Percentiles rank a stretch among this genome's conserved stretches.
Conservation (phyloP, 2,329 filamentous ascomycete genomes). For the Penicillium crustosum region DNA sequence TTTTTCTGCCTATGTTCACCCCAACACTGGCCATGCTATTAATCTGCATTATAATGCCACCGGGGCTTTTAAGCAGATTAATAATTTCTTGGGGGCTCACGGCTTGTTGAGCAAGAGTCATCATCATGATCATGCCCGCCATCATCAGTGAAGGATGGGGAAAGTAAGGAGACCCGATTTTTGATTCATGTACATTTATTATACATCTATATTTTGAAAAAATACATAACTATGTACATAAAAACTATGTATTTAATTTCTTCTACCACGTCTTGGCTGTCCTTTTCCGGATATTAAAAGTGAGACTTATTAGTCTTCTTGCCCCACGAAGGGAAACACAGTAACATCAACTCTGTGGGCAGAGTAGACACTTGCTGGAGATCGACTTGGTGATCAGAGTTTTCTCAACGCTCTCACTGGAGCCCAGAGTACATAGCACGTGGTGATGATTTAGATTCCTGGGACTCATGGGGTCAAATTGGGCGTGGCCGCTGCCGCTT, state of each 20-base stretch:
- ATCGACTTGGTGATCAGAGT: too few species aligned
- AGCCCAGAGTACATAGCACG: too few species aligned
- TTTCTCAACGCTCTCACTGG: too few species aligned
- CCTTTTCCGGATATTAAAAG: background rate
- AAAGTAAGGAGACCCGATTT: background rate
- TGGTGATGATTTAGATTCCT: too few species aligned
- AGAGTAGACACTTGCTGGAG: too few species aligned
- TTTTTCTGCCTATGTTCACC: conserved; percentile 28
- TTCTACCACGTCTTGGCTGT: too few species aligned
- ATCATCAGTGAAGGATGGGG: background rate
- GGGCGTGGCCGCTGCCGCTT: too few species aligned
- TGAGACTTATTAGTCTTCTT: too few species aligned
- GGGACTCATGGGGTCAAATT: too few species aligned
- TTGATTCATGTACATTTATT: background rate
- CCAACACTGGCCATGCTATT: conserved; percentile 30
- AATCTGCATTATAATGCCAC: conserved; percentile 32
- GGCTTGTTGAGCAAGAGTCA: background rate
- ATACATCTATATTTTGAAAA: background rate
- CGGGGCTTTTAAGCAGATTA: conserved; percentile 23
- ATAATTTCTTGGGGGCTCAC: conserved; percentile 10
- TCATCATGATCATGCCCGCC: background rate
- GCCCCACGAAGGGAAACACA: too few species aligned
- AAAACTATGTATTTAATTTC: too few species aligned
- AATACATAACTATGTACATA: background rate
- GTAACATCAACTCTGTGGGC: too few species aligned